Base-by-base conservation (phyloP, 2,329 filamentous ascomycete species). In the Fonsecaea erecta region DNA sequence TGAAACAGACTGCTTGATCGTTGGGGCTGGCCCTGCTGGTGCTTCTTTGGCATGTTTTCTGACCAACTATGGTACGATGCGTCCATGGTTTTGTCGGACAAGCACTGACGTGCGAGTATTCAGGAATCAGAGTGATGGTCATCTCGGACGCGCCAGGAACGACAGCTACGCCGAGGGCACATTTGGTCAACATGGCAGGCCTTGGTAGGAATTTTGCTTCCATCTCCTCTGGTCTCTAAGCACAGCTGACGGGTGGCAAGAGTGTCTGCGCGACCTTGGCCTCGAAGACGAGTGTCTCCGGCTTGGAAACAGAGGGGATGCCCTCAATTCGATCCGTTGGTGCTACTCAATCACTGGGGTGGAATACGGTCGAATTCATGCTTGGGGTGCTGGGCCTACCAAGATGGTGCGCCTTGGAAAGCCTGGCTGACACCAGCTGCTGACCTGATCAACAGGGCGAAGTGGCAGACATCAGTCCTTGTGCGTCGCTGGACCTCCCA, bases 1-100 rank as follows among this genome's bases (percentile, higher is more conserved):
- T 40, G 73, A 79, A 56, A 82, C 79, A 0, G 81, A 85, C 60
- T 76, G 82, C 48, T 73, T 86, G 46, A 81, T 85, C 59, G 73
- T 85, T 21, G 80, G 84, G 14, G 76, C 82, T 28, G 85, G 84
- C 0, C 84, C 84, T 5, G 83, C 85, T 0, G 85, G 84, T 1
- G 84, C 82, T 3, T 77, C 82, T 0, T 73, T 86, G 34, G 84
- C 84, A 2, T 84, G 82, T 66, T 86, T 86, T 62, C 78, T 86
- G 1, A 75, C 77, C 2, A 76, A 77, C 6, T 75, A 85, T 76
- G 81, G 83, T 81, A 73, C 34, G 21, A 21, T 46, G 18, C 24
- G 6, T 26, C 14, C 5, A 65, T 12, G 32, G 16, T 56, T 18
- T 48, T 52, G 8, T 14, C 32, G 9, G 46, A 32, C 12, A 28